Evolutionary conservation across 768 basidiomycete species (phyloP).

Genomic region (Termitomyces sp.): DNA sequence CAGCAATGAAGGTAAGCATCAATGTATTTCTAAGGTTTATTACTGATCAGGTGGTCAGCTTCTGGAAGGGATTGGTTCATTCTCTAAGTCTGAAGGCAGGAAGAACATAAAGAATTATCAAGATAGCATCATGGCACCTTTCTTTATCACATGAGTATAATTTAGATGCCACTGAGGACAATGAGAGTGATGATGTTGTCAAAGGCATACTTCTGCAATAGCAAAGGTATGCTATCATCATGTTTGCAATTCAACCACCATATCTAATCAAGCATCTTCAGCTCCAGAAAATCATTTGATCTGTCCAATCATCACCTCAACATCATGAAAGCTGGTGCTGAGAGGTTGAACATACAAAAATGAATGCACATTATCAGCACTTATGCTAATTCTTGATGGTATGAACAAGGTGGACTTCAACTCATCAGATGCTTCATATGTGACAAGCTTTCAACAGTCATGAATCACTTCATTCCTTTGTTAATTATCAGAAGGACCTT

Average conservation of each 20-base stretch:
- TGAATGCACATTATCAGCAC: background rate
- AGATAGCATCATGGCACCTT: background rate
- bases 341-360: constrained; percentile 7
- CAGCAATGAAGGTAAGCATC: too few species aligned
- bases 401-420: constrained; percentile 23
- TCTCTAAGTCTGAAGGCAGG: background rate
- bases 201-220: background rate
- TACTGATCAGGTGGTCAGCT: too few species aligned
- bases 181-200: background rate
- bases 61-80: too few species aligned
- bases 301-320: constrained; percentile 20
- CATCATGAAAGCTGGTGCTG: constrained; percentile 13
- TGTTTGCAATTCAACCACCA: background rate
- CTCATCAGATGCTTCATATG: constrained; percentile 25
- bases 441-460: constrained; percentile 13
- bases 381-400: constrained; percentile 27
- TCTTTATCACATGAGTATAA: background rate
- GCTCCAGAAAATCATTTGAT: constrained; percentile 22
- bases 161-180: background rate
- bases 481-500: constrained; percentile 14
- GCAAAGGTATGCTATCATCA: background rate
- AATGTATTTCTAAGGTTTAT: too few species aligned
- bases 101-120: background rate
- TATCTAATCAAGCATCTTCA: background rate
- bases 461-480: constrained; percentile 13